These are phyloP conservation scores for Chloranthus sessilifolius DNA, from an alignment of 164 flowering plant genomes.

Conservation along the genomic window DNA sequence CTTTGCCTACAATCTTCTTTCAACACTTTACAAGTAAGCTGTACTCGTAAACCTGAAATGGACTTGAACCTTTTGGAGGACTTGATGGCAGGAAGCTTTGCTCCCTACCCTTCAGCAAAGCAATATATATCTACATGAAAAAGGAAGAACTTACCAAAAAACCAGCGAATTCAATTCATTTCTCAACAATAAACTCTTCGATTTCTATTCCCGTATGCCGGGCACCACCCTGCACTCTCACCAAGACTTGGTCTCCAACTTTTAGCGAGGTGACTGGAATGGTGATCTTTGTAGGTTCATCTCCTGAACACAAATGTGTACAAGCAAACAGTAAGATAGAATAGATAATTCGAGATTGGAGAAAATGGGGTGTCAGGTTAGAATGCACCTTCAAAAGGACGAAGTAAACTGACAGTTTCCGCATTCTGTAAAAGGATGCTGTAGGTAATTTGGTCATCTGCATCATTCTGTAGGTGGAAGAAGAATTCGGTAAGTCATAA, in stretches of 20 bases:
- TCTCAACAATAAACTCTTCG: conserved; percentile 83
- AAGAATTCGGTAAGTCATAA: not conserved
- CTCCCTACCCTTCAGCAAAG: not conserved
- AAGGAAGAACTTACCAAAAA: not conserved
- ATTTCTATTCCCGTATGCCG: conserved; percentile 92
- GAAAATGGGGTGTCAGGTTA: not conserved
- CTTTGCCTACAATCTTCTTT: too few relatives aligned
- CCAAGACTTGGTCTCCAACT: conserved; percentile 63
- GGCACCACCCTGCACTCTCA: conserved; percentile 75
- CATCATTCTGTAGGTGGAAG: conserved; percentile 23
- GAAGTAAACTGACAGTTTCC: conserved; percentile 76
- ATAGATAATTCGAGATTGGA: not conserved
- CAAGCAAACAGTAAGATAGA: not conserved
- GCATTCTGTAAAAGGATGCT: conserved; percentile 83
- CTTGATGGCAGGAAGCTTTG: not conserved
- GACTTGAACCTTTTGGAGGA: not conserved
- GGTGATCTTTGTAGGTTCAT: conserved; percentile 28
- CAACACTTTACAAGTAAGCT: too few relatives aligned
- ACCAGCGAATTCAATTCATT: conserved; percentile 23
- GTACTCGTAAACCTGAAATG: too few relatives aligned
- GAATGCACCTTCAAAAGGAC: conserved; percentile 46
- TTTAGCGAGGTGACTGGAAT: conserved; percentile 80
- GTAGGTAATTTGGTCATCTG: conserved; percentile 39
- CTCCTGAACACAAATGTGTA: conserved; percentile 18
- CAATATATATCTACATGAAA: not conserved